phyloP scores from a whole-genome alignment of 202 grass and related monocot species.

The Thinopyrum obtusiflorum region DNA sequence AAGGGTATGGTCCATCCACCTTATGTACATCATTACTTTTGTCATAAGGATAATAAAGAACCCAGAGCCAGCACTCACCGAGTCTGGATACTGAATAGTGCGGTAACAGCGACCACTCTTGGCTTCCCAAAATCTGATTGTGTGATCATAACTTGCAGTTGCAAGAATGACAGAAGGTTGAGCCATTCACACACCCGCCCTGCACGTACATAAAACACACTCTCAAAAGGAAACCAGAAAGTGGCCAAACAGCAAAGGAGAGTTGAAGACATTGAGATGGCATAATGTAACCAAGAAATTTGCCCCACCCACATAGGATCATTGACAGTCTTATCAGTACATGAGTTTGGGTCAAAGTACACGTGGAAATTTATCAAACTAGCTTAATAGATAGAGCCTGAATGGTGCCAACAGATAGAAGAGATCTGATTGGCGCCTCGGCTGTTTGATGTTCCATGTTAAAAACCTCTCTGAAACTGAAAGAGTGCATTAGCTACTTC shows the following conservation, averaged over 20 bases:
- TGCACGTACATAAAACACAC: slow-evolving; percentile 4
- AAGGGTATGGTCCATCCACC: not conserved
- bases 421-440: not conserved
- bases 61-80: slow-evolving; percentile 37
- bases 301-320: not conserved
- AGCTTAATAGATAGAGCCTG: not conserved
- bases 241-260: not conserved
- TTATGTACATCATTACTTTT: not conserved
- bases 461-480: not conserved
- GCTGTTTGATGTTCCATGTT: not conserved
- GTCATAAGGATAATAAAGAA: not conserved
- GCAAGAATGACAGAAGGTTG: slow-evolving; percentile 96
- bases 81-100: slow-evolving; percentile 90
- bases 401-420: not conserved
- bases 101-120: slow-evolving; percentile 86
- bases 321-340: not conserved
- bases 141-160: slow-evolving; percentile 92
- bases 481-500: not conserved
- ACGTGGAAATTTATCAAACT: not conserved
- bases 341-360: not conserved
- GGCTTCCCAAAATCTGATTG: slow-evolving; percentile 95
- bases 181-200: slow-evolving; percentile 44
- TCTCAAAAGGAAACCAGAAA: not conserved
- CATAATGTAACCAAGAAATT: not conserved
- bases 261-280: not conserved